Base-by-base conservation (phyloP, 1,284 basidiomycete species). In the Microbotryum violaceum region DNA sequence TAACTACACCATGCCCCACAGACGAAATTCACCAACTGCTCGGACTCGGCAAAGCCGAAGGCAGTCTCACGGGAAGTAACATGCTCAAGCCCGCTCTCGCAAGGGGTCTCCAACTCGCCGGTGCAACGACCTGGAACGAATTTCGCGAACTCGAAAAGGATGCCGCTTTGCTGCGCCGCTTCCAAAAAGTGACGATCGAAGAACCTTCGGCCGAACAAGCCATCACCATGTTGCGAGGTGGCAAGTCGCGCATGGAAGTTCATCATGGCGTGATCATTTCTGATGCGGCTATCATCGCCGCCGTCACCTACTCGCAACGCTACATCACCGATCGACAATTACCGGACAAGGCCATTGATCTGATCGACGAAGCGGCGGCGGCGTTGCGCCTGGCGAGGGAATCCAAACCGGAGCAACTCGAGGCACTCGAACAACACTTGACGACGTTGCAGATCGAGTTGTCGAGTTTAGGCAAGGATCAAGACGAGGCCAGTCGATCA, bases 131-230 rank as follows among this genome's bases (percentile, higher is more conserved):
- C 0, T 57, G 66, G 23, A 89, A 93, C 71, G 91, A 96, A 73
- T 96, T 92, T 74, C 81, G 89, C 42, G 90, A 91, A 75, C 94
- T 96, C 50, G 89, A 86, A 56, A 94, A 93, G 75, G 92, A 96
- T 70, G 86, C 89, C 0, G 91, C 91, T 1, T 83, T 96, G 1
- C 89, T 92, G 68, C 82, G 91, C 29, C 84, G 91, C 1, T 96
- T 96, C 78, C 90, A 64, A 53, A 88, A 89, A 0, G 85, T 96
- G 4, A 79, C 81, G 52, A 89, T 94, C 57, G 86, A 90, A 54
- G 92, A 96, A 72, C 92, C 91, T 0, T 85, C 84, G 0, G 87
- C 91, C 8, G 85, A 88, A 42, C 66, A 70, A 23, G 62, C 70
- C 0, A 88, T 93, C 49, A 90, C 89, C 6, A 94, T 94, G 65